These are phyloP conservation scores for Mortierella sp. DNA, from an alignment of 371 early-diverging fungal species.

Conservation along the genomic window DNA sequence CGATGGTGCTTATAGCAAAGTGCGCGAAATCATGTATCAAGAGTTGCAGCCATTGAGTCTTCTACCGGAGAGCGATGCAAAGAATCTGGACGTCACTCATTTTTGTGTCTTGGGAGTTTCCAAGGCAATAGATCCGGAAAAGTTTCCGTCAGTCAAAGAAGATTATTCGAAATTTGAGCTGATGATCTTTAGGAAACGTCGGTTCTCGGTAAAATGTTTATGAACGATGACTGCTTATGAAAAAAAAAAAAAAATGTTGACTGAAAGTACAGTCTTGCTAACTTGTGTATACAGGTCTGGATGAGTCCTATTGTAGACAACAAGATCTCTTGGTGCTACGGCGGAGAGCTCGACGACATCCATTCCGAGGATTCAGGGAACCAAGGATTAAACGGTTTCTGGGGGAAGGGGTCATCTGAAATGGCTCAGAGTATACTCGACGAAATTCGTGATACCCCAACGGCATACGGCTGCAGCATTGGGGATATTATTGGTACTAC, in stretches of 20 bases:
- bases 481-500: constrained; percentile 38
- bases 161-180: constrained; percentile 34
- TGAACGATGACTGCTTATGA: not conserved
- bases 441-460: constrained; percentile 15
- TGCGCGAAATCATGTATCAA: constrained; percentile 32
- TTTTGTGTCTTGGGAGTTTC: constrained; percentile 44
- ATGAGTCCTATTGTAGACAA: constrained; percentile 32
- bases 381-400: not conserved
- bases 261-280: too few relatives aligned
- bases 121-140: constrained; percentile 13
- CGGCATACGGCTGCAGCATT: constrained; percentile 29
- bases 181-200: constrained; percentile 23
- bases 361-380: not conserved
- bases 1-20: constrained; percentile 42
- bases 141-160: constrained; percentile 17
- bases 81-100: constrained; percentile 21
- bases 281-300: constrained; percentile 22
- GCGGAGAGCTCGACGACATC: constrained; percentile 17
- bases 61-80: constrained; percentile 16
- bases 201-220: constrained; percentile 19
- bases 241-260: not conserved
- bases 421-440: constrained; percentile 17
- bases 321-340: constrained; percentile 48
- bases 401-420: constrained; percentile 9
- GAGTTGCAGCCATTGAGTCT: constrained; percentile 1